Percentiles rank a stretch among this genome's conserved stretches.
phyloP scores from a whole-genome alignment of 805 yeast species.

The Kodamaea laetipori region DNA sequence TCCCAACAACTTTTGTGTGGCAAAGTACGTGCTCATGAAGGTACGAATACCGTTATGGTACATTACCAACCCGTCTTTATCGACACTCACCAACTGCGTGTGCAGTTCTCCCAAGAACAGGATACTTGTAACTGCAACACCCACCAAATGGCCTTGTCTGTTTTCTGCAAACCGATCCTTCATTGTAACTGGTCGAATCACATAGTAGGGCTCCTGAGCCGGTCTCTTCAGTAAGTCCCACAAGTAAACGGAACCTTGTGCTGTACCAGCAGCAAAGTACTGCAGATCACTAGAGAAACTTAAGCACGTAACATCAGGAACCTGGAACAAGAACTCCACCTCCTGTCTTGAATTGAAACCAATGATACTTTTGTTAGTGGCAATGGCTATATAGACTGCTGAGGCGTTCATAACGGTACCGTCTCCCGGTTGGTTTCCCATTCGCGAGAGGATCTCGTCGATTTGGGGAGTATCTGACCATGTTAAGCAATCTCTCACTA shows the following conservation, averaged over 20 bases:
- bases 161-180: conserved; percentile 27
- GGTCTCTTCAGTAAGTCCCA: conserved; percentile 62
- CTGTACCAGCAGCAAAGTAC: conserved; percentile 67
- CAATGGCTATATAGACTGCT: conserved; percentile 53
- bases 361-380: conserved; percentile 61
- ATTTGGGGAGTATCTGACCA: conserved; percentile 31
- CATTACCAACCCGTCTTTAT: conserved; percentile 47
- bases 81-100: conserved; percentile 34
- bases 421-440: conserved; percentile 18
- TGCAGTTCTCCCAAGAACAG: conserved; percentile 32
- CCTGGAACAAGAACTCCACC: conserved; percentile 46
- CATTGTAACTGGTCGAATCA: conserved; percentile 28
- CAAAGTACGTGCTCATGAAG: conserved; percentile 51
- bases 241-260: conserved; percentile 60
- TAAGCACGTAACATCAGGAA: conserved; percentile 49
- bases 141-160: conserved; percentile 32
- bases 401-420: conserved; percentile 27
- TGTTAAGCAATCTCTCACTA: conserved; percentile 15
- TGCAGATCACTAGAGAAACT: conserved; percentile 69
- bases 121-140: conserved; percentile 26
- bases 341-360: conserved; percentile 71
- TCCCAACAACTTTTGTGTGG: conserved; percentile 57
- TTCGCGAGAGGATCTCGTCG: conserved; percentile 7
- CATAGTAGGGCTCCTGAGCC: conserved; percentile 10
- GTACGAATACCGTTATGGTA: conserved; percentile 65